Evolutionary conservation across 257 asterid species (phyloP).

Genomic region (Solanum chiquidenum): DNA sequence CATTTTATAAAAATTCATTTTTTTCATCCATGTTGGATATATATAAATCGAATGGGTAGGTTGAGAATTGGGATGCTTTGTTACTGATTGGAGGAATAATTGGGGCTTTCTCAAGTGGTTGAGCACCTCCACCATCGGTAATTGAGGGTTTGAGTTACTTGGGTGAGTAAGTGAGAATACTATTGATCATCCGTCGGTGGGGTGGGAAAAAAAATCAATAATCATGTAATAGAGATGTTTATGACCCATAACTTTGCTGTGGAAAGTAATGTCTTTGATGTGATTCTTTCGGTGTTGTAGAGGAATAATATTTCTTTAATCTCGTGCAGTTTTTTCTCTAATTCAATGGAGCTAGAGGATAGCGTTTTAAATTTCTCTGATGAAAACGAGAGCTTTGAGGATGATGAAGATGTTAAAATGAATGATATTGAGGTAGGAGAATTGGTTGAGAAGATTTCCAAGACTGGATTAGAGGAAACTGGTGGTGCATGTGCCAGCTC

Average conservation of each 20-base stretch:
- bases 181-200: not conserved
- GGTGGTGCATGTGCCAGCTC: slow-evolving; percentile 22
- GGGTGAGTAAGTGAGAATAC: not conserved
- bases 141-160: no score
- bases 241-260: not conserved
- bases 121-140: not conserved
- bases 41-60: not conserved
- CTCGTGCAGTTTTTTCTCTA: not conserved
- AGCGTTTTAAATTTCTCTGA: slow-evolving; percentile 41
- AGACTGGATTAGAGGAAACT: slow-evolving; percentile 28
- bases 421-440: slow-evolving; percentile 80
- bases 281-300: not conserved
- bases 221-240: not conserved
- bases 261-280: no score
- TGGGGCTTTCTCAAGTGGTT: not conserved
- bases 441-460: slow-evolving; percentile 30
- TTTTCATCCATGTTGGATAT: not conserved
- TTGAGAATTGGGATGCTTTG: not conserved
- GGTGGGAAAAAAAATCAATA: not conserved
- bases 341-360: slow-evolving; percentile 49
- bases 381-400: slow-evolving; percentile 41
- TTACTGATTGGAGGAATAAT: not conserved
- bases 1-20: no score
- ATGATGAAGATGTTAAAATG: slow-evolving; percentile 69
- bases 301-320: not conserved